Evolutionary conservation across 768 basidiomycete genomes (phyloP).

Genomic region (Crucibulum laeve): DNA sequence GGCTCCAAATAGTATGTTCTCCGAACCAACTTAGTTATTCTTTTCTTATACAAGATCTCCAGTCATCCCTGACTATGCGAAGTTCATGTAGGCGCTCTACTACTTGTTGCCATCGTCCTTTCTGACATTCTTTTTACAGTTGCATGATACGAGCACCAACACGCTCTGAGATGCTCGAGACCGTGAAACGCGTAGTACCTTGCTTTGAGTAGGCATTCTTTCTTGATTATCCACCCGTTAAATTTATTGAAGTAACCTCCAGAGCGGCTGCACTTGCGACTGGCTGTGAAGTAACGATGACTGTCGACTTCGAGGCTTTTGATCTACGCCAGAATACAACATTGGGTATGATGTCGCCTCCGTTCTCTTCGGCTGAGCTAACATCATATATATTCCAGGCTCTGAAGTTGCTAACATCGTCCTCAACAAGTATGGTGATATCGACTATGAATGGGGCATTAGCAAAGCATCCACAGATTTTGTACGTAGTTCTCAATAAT

Average conservation of each 20-base stretch:
- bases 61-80: slow-evolving; percentile 85
- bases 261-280: slow-evolving; percentile 71
- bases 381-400: slow-evolving; percentile 43
- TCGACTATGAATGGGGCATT: slow-evolving; percentile 68
- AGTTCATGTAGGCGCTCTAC: slow-evolving; percentile 58
- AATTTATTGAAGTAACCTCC: neutral
- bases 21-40: no score
- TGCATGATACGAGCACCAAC: slow-evolving; percentile 75
- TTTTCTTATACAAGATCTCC: neutral
- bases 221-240: no score
- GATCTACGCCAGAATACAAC: slow-evolving; percentile 70
- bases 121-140: slow-evolving; percentile 20
- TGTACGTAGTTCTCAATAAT: slow-evolving; percentile 36
- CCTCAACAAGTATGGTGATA: slow-evolving; percentile 53
- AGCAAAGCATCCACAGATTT: slow-evolving; percentile 77
- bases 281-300: slow-evolving; percentile 49
- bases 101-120: neutral
- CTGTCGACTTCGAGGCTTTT: slow-evolving; percentile 25
- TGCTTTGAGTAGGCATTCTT: slow-evolving; percentile 63
- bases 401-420: slow-evolving; percentile 61
- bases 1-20: slow-evolving; percentile 59
- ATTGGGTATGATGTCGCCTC: slow-evolving; percentile 38
- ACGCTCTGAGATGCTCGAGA: slow-evolving; percentile 52
- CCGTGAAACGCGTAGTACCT: slow-evolving; percentile 54
- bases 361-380: neutral